Evolutionary conservation across 345 rosid species (phyloP), one percentile per base, ranked within the genome.

Genomic region (Syzygium grande): DNA sequence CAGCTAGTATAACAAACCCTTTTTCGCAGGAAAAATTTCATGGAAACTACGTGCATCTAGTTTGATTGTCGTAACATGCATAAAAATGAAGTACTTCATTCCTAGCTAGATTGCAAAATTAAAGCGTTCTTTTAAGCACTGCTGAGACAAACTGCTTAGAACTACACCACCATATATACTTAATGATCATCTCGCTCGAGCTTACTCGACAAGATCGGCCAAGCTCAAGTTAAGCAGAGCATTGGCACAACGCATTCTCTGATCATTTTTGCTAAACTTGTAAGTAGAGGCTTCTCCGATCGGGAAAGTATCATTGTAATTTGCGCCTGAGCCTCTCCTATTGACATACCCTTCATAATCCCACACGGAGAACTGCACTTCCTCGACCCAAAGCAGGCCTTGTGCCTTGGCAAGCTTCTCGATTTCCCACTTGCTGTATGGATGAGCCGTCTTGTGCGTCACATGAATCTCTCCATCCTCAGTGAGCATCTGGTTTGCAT

Each of bases 381-480:
- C 30, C 19, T 83, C 54, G 22, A 46, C 52, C 29, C 11, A 51
- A 15, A 43, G 11, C 30, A 83, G 30, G 52, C 85, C 85, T 46
- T 51, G 90, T n/a, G 88, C 90, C 5, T 84, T 65, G 6, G 93
- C 85, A 95, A 93, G 46, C 8, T 68, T 30, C 89, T 49, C 87
- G 30, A 93, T 88, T 68, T 92, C 86, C 98, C 95, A 95, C 27
- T 14, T 19, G 7, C 55, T 52, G 84, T 89, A 96, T 53, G 95
- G 97, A 85, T 91, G 55, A 30, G 88, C 87, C 1, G 91, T 93
- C 87, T 92, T 93, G 85, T 93, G 95, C n/a, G 93, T 88, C 52
- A 93, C 89, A 59, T 95, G 96, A 53, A 93, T 90, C 87, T 96
- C 96, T 11, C 97, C 96, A 25, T 89, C 87, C 29, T 83, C 87